Base-by-base conservation (phyloP, 352 stramenopile species). In the Thraustochytrium striatum region DNA sequence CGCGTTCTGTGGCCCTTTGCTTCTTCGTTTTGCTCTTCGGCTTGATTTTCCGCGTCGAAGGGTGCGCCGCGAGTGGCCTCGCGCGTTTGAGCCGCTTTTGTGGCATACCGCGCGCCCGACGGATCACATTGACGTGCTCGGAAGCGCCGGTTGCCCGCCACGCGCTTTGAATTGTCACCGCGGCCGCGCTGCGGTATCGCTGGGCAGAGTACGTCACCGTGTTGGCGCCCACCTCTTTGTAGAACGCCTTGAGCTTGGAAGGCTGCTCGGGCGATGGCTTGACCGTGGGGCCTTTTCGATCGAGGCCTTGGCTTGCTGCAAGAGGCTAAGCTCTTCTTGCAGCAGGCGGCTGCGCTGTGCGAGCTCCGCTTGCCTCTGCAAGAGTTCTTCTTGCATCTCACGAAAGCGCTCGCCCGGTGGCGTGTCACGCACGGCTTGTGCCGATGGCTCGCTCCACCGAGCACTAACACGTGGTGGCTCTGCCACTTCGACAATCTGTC, bases 141-240 rank as follows among this genome's bases (percentile, higher is more conserved):
- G 11, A 35, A 19, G 65, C 65, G 0, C 58, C 9, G 32, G 41
- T 75, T 32, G 43, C 65, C 8, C 65, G 65, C 65, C 65, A 75
- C 11, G 65, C 44, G n/a, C 32, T 75, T 25, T 75, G 65, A 44
- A 75, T 75, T 61, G 65, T 75, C 11, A 75, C 52, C 25, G 65
- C 65, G 5, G 65, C 65, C 5, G 65, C 65, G 21, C 52, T 32
- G 3, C 65, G 39, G 52, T 75, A 75, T 11, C 30, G 41, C 9
- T 55, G 30, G 5, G 30, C 9, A 21, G 65, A 75, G 25, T 52
- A 75, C 30, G 41, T 30, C 13, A 75, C 1, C 41, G 50, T 38
- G 30, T 70, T 70, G 33, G 59, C 36, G 59, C 59, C 35, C 2
- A 70, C 41, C 59, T 53, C n/a, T 2, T 38, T 30, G 21, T 75